Evolutionary conservation across 2,329 filamentous ascomycete species (phyloP).

Genomic region (Claviceps capensis): DNA sequence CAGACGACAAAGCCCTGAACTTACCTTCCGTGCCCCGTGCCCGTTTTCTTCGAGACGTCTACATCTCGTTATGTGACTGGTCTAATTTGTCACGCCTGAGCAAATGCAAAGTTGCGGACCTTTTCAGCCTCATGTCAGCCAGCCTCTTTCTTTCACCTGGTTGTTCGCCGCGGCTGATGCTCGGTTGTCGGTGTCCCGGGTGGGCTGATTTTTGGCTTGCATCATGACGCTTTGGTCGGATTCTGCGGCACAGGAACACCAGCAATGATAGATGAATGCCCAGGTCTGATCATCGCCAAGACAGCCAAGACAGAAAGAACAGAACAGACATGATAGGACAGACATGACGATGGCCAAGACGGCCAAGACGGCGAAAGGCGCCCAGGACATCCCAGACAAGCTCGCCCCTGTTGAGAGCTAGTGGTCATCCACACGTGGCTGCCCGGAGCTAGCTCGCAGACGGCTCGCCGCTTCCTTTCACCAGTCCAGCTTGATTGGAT

Average conservation of each 20-base stretch:
- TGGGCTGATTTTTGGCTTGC: neutral
- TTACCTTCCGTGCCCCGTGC: no score
- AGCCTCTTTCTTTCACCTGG: neutral
- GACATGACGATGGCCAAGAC: no score
- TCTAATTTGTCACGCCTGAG: neutral
- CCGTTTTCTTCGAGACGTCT: no score
- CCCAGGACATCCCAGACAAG: no score
- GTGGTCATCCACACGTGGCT: constrained; percentile 9
- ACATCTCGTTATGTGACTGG: no score
- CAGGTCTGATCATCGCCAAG: neutral
- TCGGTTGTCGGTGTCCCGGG: neutral
- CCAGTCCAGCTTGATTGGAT: neutral
- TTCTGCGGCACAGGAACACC: neutral
- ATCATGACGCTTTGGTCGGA: neutral
- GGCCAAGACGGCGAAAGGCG: no score
- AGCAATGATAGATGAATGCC: neutral
- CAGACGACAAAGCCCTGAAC: no score
- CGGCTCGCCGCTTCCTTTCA: constrained; percentile 1
- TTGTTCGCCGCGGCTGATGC: neutral
- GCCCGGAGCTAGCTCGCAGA: constrained; percentile 9
- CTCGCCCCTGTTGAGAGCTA: neutral
- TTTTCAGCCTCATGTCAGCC: neutral
- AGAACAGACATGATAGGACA: no score
- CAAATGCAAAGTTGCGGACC: neutral
- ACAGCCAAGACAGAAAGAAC: neutral